Base-by-base conservation (phyloP, 192 early-diverging fungal species). In the Backusella parvicylindrica region DNA sequence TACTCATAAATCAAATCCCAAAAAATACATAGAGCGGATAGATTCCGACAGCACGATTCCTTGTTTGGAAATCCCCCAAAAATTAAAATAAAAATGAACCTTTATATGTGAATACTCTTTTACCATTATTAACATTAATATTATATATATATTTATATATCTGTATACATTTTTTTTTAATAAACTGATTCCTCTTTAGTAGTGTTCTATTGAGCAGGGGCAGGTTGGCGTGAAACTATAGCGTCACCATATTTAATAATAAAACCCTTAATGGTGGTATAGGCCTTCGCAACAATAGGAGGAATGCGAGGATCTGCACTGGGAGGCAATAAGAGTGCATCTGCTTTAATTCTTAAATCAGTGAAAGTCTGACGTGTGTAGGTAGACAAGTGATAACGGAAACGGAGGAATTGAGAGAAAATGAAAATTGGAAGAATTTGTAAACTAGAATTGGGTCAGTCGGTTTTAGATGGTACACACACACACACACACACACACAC, bases 321-420 rank as follows among this genome's bases (percentile, higher is more conserved):
- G 30, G 82, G 84, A 41, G 85, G 84, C 18, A 87, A 16, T 3
- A 84, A 37, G 15, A 71, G 11, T 6, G 64, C 73, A 68, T 89
- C 88, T 35, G 82, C 15, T 30, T 79, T 41, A 84, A 83, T 16
- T 84, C 86, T 71, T 89, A 75, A 64, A 33, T 84, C 50, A 37
- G 73, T 33, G 64, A 89, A 87, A 3, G 83, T 81, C 40, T 76
- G 74, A 43, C 82, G 80, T 9, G 83, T 84, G 71, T 86, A 86
- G 33, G 86, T 69, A 35, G 85, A 88, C 56, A 92, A 85, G 80
- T 89, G 83, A 77, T 87, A 92, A 30, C 94, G 81, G 84, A 94
- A 91, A 28, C 88, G 84, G 74, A 95, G 79, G 79, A 94, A 94
- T 73, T 92, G 89, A 40, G 80, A 83, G 71, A 88, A 94, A 13